These are phyloP conservation scores for Colletotrichum eleusines DNA, from an alignment of 2,329 filamentous ascomycete genomes.

Conservation along the genomic window DNA sequence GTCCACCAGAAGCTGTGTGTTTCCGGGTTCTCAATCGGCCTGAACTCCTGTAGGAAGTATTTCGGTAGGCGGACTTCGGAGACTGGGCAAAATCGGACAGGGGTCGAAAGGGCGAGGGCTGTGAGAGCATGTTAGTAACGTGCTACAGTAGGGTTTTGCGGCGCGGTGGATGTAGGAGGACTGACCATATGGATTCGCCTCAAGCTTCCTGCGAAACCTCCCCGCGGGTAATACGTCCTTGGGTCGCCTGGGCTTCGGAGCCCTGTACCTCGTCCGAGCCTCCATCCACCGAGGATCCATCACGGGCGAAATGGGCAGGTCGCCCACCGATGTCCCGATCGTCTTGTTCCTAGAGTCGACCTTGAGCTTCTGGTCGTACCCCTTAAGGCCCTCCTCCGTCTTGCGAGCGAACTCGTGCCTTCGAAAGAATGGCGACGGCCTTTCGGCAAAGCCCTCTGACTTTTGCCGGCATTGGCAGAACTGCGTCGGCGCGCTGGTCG, in stretches of 20 bases:
- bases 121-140: slow-evolving; percentile 1
- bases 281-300: slow-evolving; percentile 64
- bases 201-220: slow-evolving; percentile 69
- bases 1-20: slow-evolving; percentile 67
- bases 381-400: slow-evolving; percentile 50
- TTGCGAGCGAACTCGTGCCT: slow-evolving; percentile 40
- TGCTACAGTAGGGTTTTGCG: slow-evolving; percentile 1
- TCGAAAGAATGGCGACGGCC: neutral
- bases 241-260: slow-evolving; percentile 49
- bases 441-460: neutral
- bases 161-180: too few relatives aligned
- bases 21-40: slow-evolving; percentile 66
- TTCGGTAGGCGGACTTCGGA: slow-evolving; percentile 64
- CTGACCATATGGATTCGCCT: slow-evolving; percentile 74
- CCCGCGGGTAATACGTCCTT: slow-evolving; percentile 42
- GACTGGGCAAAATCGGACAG: slow-evolving; percentile 67
- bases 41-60: slow-evolving; percentile 74
- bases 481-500: neutral
- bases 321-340: slow-evolving; percentile 59
- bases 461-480: slow-evolving; percentile 36
- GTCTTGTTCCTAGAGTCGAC: slow-evolving; percentile 58
- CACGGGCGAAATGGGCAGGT: slow-evolving; percentile 66
- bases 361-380: slow-evolving; percentile 47
- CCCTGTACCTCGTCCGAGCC: slow-evolving; percentile 57
- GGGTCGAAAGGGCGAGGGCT: slow-evolving; percentile 73